Conservation (phyloP, 2,329 filamentous ascomycete species). For the Coniochaeta sp. region DNA sequence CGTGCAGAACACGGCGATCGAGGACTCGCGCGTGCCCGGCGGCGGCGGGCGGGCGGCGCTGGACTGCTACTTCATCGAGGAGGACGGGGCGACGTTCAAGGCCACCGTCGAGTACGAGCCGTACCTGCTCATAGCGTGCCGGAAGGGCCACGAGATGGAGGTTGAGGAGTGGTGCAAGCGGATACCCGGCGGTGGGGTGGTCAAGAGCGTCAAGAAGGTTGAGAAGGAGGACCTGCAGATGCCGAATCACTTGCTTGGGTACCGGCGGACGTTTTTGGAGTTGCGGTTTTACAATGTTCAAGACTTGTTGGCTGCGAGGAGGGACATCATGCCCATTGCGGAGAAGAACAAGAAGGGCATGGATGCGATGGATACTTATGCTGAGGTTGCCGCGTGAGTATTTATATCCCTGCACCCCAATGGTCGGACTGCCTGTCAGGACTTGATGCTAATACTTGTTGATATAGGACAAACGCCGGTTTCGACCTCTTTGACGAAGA, state of each 20-base stretch:
- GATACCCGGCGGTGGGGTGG: slow-evolving; percentile 68
- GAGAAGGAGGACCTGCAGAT: slow-evolving; percentile 92
- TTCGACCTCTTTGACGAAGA: slow-evolving; percentile 96
- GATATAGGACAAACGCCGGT: slow-evolving; percentile 61
- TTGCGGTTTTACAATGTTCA: slow-evolving; percentile 81
- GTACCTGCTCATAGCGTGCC: slow-evolving; percentile 89
- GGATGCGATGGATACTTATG: slow-evolving; percentile 97
- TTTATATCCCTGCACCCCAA: neutral
- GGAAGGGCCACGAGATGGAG: slow-evolving; percentile 80
- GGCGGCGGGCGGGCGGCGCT: slow-evolving; percentile 85
- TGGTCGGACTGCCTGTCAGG: neutral
- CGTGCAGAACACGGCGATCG: slow-evolving; percentile 80
- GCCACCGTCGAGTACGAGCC: slow-evolving; percentile 94
- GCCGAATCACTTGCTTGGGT: slow-evolving; percentile 93
- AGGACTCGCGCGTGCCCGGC: slow-evolving; percentile 76
- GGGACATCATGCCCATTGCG: slow-evolving; percentile 79
- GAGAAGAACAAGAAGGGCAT: slow-evolving; percentile 96
- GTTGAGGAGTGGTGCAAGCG: slow-evolving; percentile 92
- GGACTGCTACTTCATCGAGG: slow-evolving; percentile 95
- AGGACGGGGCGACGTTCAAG: slow-evolving; percentile 86
- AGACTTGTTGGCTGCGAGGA: slow-evolving; percentile 78
- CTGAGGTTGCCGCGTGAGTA: slow-evolving; percentile 81
- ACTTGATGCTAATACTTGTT: neutral
- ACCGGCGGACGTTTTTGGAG: slow-evolving; percentile 81
- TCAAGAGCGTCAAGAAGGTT: slow-evolving; percentile 70